phyloP scores from a whole-genome alignment of 192 early-diverging fungal species.

The Diversispora epigaea region DNA sequence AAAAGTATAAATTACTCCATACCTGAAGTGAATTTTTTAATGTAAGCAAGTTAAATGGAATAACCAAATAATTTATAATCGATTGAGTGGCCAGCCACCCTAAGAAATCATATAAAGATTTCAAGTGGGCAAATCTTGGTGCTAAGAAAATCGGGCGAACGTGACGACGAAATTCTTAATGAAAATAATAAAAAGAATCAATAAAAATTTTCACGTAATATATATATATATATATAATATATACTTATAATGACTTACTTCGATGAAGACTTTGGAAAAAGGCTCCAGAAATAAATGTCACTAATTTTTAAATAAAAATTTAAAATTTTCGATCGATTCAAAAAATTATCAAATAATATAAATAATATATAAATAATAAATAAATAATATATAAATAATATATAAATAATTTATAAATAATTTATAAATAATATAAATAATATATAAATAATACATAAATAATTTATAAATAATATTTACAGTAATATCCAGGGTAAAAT shows the following conservation, averaged over 20 bases:
- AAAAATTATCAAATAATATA: neutral
- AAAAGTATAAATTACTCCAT: slow-evolving; percentile 66
- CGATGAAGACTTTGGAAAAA: slow-evolving; percentile 58
- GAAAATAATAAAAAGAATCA: slow-evolving; percentile 6
- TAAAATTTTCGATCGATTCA: too few species aligned
- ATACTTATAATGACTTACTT: slow-evolving; percentile 21
- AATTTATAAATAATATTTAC: slow-evolving; percentile 49
- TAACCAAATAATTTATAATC: slow-evolving; percentile 65
- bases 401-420: slow-evolving; percentile 31
- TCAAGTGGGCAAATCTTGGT: slow-evolving; percentile 38
- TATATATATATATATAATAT: neutral
- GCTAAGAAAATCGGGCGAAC: slow-evolving; percentile 61
- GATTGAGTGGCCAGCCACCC: slow-evolving; percentile 69
- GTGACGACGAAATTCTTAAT: slow-evolving; percentile 53
- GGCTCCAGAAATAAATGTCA: slow-evolving; percentile 65
- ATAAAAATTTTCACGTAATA: neutral
- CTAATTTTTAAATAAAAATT: neutral
- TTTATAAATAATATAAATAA: slow-evolving; percentile 27
- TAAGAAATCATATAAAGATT: slow-evolving; percentile 65
- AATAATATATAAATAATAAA: slow-evolving; percentile 12
- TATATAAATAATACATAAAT: slow-evolving; percentile 38
- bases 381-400: slow-evolving; percentile 28
- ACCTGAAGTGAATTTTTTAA: slow-evolving; percentile 53
- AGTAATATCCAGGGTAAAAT: slow-evolving; percentile 84
- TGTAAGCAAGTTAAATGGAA: slow-evolving; percentile 69